These are phyloP conservation scores for Rhizopus arrhizus DNA, from an alignment of 371 early-diverging fungal species.

Conservation along the genomic window DNA sequence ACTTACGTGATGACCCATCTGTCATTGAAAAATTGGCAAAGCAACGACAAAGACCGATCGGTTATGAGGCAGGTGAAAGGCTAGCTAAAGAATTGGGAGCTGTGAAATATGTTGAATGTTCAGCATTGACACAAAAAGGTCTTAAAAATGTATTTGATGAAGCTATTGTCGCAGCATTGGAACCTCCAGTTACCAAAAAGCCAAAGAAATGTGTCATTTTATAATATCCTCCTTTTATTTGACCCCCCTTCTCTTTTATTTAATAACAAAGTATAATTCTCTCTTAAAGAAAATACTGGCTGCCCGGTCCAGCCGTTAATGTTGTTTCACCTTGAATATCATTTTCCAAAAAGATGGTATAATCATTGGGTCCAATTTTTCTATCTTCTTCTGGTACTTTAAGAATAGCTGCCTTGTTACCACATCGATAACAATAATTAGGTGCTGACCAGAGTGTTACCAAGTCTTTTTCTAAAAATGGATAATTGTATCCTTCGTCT, in stretches of 20 bases:
- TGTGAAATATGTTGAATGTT: constrained; percentile 97
- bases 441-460: constrained; percentile 99
- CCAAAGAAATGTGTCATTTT: constrained; percentile 77
- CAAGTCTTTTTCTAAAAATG: constrained; percentile 92
- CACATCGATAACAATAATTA: constrained; percentile 99
- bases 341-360: constrained; percentile 88
- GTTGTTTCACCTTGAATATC: constrained; percentile 46
- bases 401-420: constrained; percentile 97
- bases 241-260: constrained; percentile 9
- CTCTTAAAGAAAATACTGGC: constrained; percentile 47
- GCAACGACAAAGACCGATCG: constrained; percentile 85
- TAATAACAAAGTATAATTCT: neutral
- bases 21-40: constrained; percentile 81
- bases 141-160: constrained; percentile 98
- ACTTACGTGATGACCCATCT: constrained; percentile 88
- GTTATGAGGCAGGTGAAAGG: constrained; percentile 80
- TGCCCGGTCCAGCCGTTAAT: constrained; percentile 43
- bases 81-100: constrained; percentile 90
- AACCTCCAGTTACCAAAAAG: constrained; percentile 85
- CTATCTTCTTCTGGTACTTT: constrained; percentile 82
- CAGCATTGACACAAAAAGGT: constrained; percentile 93
- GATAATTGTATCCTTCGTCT: constrained; percentile 97
- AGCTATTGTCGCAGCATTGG: constrained; percentile 97
- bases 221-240: constrained; percentile 38
- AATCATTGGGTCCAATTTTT: constrained; percentile 76